Evolutionary conservation across 2,329 filamentous ascomycete species (phyloP).

Genomic region (Curvularia hawaiiensis): DNA sequence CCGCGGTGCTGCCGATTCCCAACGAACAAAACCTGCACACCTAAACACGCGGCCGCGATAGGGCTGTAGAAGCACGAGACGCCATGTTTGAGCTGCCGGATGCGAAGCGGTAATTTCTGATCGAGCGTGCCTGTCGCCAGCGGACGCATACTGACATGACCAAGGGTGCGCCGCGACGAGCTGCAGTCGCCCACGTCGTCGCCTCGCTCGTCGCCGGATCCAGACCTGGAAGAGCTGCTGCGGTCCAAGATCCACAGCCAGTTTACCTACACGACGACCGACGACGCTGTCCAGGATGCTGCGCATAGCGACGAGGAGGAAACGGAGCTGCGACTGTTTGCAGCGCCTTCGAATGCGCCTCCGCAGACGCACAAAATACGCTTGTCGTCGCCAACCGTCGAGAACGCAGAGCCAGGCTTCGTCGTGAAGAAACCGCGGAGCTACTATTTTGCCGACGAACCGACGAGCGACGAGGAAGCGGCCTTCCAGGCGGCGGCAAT

Average conservation of each 20-base stretch:
- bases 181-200: slow-evolving; percentile 43
- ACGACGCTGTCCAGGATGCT: slow-evolving; percentile 8
- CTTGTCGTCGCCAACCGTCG: slow-evolving; percentile 37
- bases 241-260: slow-evolving; percentile 32
- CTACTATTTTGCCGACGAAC: slow-evolving; percentile 44
- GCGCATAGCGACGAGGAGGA: slow-evolving; percentile 34
- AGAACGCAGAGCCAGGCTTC: slow-evolving; percentile 33
- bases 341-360: slow-evolving; percentile 28
- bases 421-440: slow-evolving; percentile 36
- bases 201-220: slow-evolving; percentile 43
- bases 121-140: background rate
- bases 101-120: slow-evolving; percentile 31
- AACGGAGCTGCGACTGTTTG: slow-evolving; percentile 44
- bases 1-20: slow-evolving; percentile 12
- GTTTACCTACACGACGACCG: slow-evolving; percentile 31
- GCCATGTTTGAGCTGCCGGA: slow-evolving; percentile 32
- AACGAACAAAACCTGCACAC: slow-evolving; percentile 5
- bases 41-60: background rate
- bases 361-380: slow-evolving; percentile 38
- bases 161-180: slow-evolving; percentile 43
- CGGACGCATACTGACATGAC: slow-evolving; percentile 16
- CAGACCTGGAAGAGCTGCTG: slow-evolving; percentile 37
- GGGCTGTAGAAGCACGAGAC: background rate
- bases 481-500: slow-evolving; percentile 36
- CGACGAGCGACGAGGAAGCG: slow-evolving; percentile 28